These are phyloP conservation scores for Lodderomyces beijingensis DNA, from an alignment of 1,139 yeast species.

Conservation along the genomic window DNA sequence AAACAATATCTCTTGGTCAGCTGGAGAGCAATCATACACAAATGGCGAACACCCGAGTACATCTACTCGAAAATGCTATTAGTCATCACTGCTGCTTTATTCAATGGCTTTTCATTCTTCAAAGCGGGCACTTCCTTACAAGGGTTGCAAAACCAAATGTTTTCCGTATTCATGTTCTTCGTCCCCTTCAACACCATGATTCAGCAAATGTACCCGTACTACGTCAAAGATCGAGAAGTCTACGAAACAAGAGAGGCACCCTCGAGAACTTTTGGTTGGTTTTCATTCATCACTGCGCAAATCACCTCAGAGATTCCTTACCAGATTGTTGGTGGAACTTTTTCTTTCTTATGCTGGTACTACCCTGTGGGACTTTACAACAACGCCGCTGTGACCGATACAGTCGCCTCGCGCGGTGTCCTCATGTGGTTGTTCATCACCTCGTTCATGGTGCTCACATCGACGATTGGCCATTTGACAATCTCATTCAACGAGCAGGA, in stretches of 20 bases:
- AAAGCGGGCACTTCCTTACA: conserved; percentile 27
- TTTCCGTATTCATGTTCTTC: conserved; percentile 52
- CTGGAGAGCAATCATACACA: conserved; percentile 27
- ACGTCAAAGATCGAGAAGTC: conserved; percentile 29
- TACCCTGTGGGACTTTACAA: conserved; percentile 54
- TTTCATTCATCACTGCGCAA: conserved; percentile 50
- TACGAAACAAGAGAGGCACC: conserved; percentile 36
- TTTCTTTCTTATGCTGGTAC: conserved; percentile 63
- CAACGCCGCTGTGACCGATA: conserved; percentile 42
- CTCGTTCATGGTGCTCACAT: conserved; percentile 28
- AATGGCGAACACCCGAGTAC: conserved; percentile 44
- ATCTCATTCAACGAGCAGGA: conserved; percentile 35
- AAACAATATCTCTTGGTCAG: conserved; percentile 23
- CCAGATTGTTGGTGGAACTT: conserved; percentile 62
- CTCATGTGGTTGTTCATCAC: conserved; percentile 42
- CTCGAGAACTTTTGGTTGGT: conserved; percentile 28
- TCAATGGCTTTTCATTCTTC: conserved; percentile 45
- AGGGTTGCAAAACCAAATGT: conserved; percentile 48
- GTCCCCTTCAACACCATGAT: conserved; percentile 47
- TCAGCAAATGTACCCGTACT: conserved; percentile 44
- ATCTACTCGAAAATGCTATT: conserved; percentile 37
- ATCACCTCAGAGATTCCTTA: conserved; percentile 73
- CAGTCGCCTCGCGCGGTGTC: conserved; percentile 35
- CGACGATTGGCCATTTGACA: conserved; percentile 37
- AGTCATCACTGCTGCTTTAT: conserved; percentile 36